These are phyloP conservation scores for Diplodia sapinea DNA, from an alignment of 2,329 filamentous ascomycete species.

Conservation along the genomic window DNA sequence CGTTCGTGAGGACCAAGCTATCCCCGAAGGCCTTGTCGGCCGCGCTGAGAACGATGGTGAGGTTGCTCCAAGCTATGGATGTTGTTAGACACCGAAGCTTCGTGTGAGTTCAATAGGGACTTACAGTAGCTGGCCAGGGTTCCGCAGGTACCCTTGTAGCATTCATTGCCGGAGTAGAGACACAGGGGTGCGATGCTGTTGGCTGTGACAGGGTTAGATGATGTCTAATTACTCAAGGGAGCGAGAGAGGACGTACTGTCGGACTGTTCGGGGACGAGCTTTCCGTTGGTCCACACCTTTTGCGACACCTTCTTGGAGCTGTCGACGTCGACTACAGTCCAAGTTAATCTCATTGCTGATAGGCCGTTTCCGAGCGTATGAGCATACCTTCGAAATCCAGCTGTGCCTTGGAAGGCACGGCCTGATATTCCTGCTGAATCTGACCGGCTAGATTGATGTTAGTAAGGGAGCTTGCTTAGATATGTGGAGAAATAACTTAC, in stretches of 20 bases:
- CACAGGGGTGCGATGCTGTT: not conserved
- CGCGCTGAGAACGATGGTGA: too few species aligned
- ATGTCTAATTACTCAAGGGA: not conserved
- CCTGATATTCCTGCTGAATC: not conserved
- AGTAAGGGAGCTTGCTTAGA: not conserved
- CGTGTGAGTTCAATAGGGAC: not conserved
- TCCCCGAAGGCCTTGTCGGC: too few species aligned
- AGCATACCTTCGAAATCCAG: slow-evolving; percentile 10
- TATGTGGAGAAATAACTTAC: not conserved
- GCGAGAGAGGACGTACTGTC: not conserved
- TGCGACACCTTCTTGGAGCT: not conserved
- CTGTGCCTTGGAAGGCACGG: not conserved
- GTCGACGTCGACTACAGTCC: not conserved
- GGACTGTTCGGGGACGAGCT: slow-evolving; percentile 21
- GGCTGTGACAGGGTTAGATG: not conserved
- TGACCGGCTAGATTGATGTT: not conserved
- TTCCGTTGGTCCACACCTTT: slow-evolving; percentile 22
- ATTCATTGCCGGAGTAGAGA: slow-evolving; percentile 36
- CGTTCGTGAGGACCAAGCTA: too few species aligned
- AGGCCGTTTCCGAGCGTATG: not conserved
- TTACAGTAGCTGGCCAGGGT: slow-evolving; percentile 23
- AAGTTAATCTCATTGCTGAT: not conserved
- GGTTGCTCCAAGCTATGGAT: too few species aligned
- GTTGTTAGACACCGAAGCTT: too few species aligned
- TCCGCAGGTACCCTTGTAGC: slow-evolving; percentile 29